Conservation (phyloP, 345 rosid species). For the Erodium maritimum region DNA sequence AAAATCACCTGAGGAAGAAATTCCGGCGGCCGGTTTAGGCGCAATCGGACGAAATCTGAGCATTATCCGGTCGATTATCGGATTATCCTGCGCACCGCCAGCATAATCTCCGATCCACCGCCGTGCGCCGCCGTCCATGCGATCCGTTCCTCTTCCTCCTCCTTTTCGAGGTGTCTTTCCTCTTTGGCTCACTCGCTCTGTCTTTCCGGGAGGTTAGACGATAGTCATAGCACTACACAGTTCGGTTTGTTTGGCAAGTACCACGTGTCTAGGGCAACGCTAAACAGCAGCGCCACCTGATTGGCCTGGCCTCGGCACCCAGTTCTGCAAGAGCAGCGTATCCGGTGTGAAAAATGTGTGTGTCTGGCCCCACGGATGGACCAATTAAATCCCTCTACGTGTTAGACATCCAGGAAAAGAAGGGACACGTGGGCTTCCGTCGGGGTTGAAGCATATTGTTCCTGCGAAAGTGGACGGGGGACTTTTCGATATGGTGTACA, state of each 20-base stretch:
- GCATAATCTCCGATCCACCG: constrained; percentile 15
- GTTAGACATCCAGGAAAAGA: constrained; percentile 1
- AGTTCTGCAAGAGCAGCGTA: background rate
- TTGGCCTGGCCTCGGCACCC: background rate
- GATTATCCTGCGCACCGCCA: constrained; percentile 25
- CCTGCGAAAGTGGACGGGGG: background rate
- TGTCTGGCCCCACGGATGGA: background rate
- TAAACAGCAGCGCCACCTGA: background rate
- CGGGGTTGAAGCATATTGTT: background rate
- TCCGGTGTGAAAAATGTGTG: background rate
- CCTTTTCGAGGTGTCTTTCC: background rate
- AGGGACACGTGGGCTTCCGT: constrained; percentile 1
- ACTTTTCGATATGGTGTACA: background rate
- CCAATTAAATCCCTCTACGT: background rate
- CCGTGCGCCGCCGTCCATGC: constrained; percentile 11
- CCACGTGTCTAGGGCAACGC: constrained; percentile 3
- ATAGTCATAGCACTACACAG: background rate
- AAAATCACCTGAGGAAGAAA: constrained; percentile 7
- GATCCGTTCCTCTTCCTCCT: background rate
- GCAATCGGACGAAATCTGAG: constrained; percentile 86
- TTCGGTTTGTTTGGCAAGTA: background rate
- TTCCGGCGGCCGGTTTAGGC: constrained; percentile 50
- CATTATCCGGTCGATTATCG: constrained; percentile 45
- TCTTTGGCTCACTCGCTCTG: too few relatives aligned
- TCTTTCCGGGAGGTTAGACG: constrained; percentile 1